Evolutionary conservation across 257 asterid species (phyloP), one percentile per base, ranked within the genome.

Genomic region (Vinca minor): DNA sequence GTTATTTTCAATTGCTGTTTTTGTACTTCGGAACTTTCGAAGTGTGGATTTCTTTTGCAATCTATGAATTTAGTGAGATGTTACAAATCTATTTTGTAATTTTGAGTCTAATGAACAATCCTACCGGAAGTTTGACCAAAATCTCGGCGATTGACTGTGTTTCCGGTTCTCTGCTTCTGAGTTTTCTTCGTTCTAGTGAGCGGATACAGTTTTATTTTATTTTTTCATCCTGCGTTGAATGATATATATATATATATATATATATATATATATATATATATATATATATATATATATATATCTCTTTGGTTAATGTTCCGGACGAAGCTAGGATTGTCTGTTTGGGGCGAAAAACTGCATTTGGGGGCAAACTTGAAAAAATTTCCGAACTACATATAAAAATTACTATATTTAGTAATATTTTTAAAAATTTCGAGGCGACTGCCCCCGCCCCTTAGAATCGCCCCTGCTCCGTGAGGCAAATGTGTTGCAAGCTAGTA

Each of bases 81-180:
- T n/a, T 62, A 23, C 38, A 45, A 63, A 31, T 48, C 28, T 44
- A 36, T 69, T 36, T 36, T 69, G 46, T 14, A 8, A 47, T 46
- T 46, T 66, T 41, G 65, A 57, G 38, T 18, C 12, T 44, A 28
- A 67, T 66, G 49, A 35, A 52, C 34, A 20, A 66, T 57, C 71
- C 23, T 31, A 13, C n/a, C 5, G 55, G 21, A 52, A 39, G 15
- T 71, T 73, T 69, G 76, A 74, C 70, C 48, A n/a, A 49, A 34
- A 72, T 63, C 54, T 31, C 63, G 18, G 52, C 15, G 29, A 41
- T 64, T 45, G 44, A 36, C 26, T 15, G 20, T 61, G 70, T 41
- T 36, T 42, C 14, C 18, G 62, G 47, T 55, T 63, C 23, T 56
- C 54, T 8, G 21, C 7, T 66, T 14, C 35, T 35, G 41, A 38